Conservation (phyloP, 768 basidiomycete genomes). For the Antrodiella citrinella region DNA sequence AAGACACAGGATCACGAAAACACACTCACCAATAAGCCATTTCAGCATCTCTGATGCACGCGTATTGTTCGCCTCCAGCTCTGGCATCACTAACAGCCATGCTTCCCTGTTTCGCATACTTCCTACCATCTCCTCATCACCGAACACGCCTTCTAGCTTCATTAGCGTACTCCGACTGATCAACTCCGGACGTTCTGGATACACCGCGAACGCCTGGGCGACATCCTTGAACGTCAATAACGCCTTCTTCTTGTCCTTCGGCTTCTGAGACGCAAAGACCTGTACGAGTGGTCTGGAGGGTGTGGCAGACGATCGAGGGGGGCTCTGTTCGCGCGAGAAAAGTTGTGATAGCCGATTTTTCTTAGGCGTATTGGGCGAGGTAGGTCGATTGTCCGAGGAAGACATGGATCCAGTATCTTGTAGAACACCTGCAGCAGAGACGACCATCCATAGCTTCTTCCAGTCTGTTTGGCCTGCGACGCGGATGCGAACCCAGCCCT, state of each 20-base stretch:
- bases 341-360: slow-evolving; percentile 61
- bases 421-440: slow-evolving; percentile 39
- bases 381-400: slow-evolving; percentile 15
- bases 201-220: slow-evolving; percentile 88
- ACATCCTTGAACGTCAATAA: slow-evolving; percentile 62
- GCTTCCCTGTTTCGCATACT: slow-evolving; percentile 66
- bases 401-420: slow-evolving; percentile 19
- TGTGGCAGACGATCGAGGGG: slow-evolving; percentile 17
- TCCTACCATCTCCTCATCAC: slow-evolving; percentile 65
- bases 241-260: slow-evolving; percentile 67
- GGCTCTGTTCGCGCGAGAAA: slow-evolving; percentile 46
- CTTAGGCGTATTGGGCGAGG: slow-evolving; percentile 11
- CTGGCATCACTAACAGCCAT: slow-evolving; percentile 90
- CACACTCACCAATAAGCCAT: slow-evolving; percentile 74
- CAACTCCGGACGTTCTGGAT: slow-evolving; percentile 90
- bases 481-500: slow-evolving; percentile 87
- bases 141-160: slow-evolving; percentile 83
- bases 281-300: slow-evolving; percentile 34
- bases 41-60: slow-evolving; percentile 80
- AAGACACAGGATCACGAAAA: too few relatives aligned
- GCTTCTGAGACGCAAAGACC: slow-evolving; percentile 56
- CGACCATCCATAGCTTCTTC: slow-evolving; percentile 84
- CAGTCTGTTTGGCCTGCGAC: slow-evolving; percentile 97
- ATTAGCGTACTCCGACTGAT: slow-evolving; percentile 85
- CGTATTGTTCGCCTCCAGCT: slow-evolving; percentile 52